Conservation (phyloP, 257 asterid species). For the Forsythia suspensa region DNA sequence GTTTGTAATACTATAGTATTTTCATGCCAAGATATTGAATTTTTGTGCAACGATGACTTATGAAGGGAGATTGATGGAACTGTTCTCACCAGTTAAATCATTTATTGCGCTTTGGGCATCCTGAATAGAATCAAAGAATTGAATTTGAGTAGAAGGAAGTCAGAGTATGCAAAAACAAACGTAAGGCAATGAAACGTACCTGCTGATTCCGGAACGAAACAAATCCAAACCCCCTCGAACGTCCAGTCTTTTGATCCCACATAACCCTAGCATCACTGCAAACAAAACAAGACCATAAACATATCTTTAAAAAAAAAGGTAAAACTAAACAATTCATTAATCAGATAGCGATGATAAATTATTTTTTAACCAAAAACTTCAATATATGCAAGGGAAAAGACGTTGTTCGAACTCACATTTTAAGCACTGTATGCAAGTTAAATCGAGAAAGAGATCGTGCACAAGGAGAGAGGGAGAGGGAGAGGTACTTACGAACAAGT, state of each 20-base stretch:
- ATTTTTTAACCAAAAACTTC: not conserved
- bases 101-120: conserved; percentile 96
- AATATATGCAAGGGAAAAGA: not conserved
- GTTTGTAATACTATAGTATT: not conserved
- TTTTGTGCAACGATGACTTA: not conserved
- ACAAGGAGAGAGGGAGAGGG: not conserved
- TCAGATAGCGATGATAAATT: not conserved
- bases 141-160: not conserved
- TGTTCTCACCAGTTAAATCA: conserved; percentile 71
- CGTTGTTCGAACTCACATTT: not conserved
- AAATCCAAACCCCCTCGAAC: conserved; percentile 95
- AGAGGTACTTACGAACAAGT: conserved; percentile 76
- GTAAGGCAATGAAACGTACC: conserved; percentile 38
- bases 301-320: not conserved
- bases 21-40: not conserved
- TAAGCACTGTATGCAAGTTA: not conserved
- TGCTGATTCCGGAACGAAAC: conserved; percentile 94
- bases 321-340: conserved; percentile 8
- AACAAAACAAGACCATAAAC: conserved; percentile 24
- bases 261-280: conserved; percentile 90
- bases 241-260: conserved; percentile 99
- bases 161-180: conserved; percentile 7
- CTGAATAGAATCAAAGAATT: conserved; percentile 37
- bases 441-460: not conserved
- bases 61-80: conserved; percentile 9